phyloP scores from a whole-genome alignment of 371 early-diverging fungal species.

The Mucor sp. region DNA sequence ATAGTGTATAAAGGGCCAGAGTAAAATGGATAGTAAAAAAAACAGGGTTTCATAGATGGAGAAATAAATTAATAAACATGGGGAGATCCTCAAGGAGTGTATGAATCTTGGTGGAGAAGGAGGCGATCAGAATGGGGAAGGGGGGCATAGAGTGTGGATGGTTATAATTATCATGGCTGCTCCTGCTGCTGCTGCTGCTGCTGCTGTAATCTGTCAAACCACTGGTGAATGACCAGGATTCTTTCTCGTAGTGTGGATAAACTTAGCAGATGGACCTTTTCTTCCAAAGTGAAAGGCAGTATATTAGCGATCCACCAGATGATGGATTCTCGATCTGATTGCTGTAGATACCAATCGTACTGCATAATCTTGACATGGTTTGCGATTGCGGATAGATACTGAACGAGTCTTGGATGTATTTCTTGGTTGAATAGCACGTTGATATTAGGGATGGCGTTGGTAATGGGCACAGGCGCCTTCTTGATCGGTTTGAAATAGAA shows the following conservation, averaged over 20 bases:
- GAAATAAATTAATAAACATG: neutral
- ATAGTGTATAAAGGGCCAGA: neutral
- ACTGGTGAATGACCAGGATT: constrained; percentile 25
- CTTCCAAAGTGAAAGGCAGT: constrained; percentile 41
- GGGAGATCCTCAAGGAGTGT: neutral
- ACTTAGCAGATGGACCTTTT: constrained; percentile 43
- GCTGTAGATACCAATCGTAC: constrained; percentile 12
- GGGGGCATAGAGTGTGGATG: neutral
- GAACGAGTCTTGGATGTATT: neutral
- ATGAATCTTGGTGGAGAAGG: neutral
- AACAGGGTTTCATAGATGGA: neutral
- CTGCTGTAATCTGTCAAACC: neutral
- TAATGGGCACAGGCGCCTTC: neutral
- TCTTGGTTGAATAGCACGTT: neutral
- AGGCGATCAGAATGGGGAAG: neutral
- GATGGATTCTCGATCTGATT: constrained; percentile 22
- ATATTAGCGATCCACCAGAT: constrained; percentile 59
- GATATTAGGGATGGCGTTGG: neutral
- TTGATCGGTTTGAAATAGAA: neutral
- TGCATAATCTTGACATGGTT: constrained; percentile 1
- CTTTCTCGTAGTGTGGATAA: constrained; percentile 43
- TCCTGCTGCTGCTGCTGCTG: neutral
- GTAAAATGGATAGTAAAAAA: neutral
- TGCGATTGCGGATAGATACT: neutral
- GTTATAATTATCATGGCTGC: neutral